Conservation (phyloP, 768 basidiomycete genomes). For the Termitomyces sp. region DNA sequence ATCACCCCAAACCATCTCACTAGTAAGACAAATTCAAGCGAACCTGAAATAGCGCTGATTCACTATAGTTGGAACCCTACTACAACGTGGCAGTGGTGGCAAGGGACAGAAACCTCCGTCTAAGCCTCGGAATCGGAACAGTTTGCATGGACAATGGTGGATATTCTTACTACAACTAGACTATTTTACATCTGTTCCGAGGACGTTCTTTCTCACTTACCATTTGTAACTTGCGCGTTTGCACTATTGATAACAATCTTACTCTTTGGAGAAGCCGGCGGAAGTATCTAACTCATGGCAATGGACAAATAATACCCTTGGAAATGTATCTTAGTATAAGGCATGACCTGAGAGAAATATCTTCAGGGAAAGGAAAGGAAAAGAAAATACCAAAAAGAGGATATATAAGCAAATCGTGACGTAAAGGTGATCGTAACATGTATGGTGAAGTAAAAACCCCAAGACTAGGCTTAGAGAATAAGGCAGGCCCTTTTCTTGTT, state of each 20-base stretch:
- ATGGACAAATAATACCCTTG: constrained; percentile 21
- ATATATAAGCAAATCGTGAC: constrained; percentile 46
- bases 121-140: constrained; percentile 8
- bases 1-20: constrained; percentile 9
- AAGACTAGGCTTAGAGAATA: constrained; percentile 59
- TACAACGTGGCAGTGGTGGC: constrained; percentile 2
- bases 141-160: neutral
- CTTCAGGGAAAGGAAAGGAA: constrained; percentile 40
- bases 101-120: neutral
- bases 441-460: constrained; percentile 20
- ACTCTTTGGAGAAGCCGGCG: constrained; percentile 1
- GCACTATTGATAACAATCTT: constrained; percentile 7
- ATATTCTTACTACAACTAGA: constrained; percentile 4
- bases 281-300: constrained; percentile 5
- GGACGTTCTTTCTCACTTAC: neutral
- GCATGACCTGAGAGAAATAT: constrained; percentile 25
- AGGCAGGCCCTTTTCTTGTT: constrained; percentile 76
- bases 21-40: constrained; percentile 2
- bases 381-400: constrained; percentile 34
- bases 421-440: constrained; percentile 35
- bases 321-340: constrained; percentile 19
- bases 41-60: neutral
- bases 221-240: constrained; percentile 4
- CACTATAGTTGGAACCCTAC: neutral
- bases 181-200: constrained; percentile 8